A percentile compares a stretch with the other conserved stretches of the same genome.
These are phyloP conservation scores for Trichomonascus vanleenenianus DNA, from an alignment of 805 yeast species.

Conservation along the genomic window DNA sequence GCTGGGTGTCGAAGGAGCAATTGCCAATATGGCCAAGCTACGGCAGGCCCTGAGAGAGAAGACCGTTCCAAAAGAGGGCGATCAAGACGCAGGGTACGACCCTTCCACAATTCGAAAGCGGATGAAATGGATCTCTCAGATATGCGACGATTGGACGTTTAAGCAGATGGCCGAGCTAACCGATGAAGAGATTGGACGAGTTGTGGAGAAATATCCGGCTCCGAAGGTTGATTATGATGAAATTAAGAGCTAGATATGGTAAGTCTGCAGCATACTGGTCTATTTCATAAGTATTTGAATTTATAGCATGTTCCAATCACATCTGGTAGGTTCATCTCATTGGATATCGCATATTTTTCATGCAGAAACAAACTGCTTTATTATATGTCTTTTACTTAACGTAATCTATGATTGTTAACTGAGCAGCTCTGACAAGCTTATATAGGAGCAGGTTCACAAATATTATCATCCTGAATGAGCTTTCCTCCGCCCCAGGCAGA, in stretches of 20 bases:
- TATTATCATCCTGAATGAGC: too few species aligned
- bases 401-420: too few species aligned
- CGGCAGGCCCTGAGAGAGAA: constrained; percentile 42
- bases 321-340: too few species aligned
- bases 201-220: constrained; percentile 31
- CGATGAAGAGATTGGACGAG: constrained; percentile 24
- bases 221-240: not conserved
- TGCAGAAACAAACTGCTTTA: too few species aligned
- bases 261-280: too few species aligned
- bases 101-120: constrained; percentile 40
- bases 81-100: constrained; percentile 20
- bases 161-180: constrained; percentile 47
- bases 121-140: constrained; percentile 62
- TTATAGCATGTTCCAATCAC: too few species aligned
- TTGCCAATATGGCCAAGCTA: constrained; percentile 50
- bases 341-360: too few species aligned
- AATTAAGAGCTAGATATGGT: not conserved
- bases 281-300: too few species aligned
- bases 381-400: too few species aligned
- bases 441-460: too few species aligned
- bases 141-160: constrained; percentile 54
- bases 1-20: constrained; percentile 44
- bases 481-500: too few species aligned
- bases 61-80: constrained; percentile 41
- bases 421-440: too few species aligned